These are phyloP conservation scores for Aeminium ludgeri DNA, from an alignment of 495 filamentous ascomycete species.

Conservation along the genomic window DNA sequence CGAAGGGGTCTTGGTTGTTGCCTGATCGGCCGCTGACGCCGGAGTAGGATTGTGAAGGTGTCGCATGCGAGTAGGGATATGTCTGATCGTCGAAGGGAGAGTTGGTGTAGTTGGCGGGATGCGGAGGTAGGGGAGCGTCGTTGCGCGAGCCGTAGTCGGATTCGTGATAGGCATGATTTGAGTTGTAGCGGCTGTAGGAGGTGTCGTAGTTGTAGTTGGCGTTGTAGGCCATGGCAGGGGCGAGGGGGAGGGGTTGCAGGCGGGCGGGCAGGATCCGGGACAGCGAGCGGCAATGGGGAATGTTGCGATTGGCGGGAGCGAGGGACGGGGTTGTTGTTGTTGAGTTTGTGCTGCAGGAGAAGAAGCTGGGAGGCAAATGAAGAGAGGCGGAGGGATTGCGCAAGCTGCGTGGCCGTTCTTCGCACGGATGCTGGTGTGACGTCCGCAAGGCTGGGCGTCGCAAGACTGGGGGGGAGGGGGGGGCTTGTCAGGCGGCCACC, in stretches of 20 bases:
- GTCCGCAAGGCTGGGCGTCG: too few species aligned
- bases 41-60: conserved; percentile 1
- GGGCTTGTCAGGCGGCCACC: too few species aligned
- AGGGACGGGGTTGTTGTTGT: too few species aligned
- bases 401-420: too few species aligned
- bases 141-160: conserved; percentile 18
- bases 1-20: conserved; percentile 24
- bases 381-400: too few species aligned
- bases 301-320: too few species aligned
- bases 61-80: conserved; percentile 1
- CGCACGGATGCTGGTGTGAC: too few species aligned
- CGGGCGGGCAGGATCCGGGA: too few species aligned
- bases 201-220: conserved; percentile 28
- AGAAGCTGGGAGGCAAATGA: too few species aligned
- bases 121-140: conserved; percentile 32
- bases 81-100: conserved; percentile 1
- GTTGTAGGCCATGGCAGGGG: conserved; percentile 57
- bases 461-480: too few species aligned
- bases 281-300: too few species aligned
- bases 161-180: conserved; percentile 19
- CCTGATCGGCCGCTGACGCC: neutral
- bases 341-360: too few species aligned
- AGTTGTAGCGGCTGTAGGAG: conserved; percentile 19
- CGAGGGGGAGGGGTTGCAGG: neutral
- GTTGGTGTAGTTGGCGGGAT: conserved; percentile 16